phyloP scores from a whole-genome alignment of 306 rosid genomes.

The Prunus fruticosa region DNA sequence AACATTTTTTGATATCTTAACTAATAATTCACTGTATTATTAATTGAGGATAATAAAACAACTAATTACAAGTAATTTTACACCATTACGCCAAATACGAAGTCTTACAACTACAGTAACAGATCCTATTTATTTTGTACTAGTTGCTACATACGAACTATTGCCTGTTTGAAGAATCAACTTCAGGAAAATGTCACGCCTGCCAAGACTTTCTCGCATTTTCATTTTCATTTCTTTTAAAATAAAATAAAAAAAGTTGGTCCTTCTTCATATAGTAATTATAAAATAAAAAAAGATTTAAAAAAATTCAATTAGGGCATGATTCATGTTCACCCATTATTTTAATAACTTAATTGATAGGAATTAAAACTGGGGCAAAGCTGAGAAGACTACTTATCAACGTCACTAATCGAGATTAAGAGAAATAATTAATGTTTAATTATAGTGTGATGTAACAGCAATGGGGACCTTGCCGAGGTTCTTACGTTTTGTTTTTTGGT shows the following conservation, averaged over 20 bases:
- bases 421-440: neutral
- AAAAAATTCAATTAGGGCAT: neutral
- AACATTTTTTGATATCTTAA: too few relatives aligned
- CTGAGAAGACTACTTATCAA: neutral
- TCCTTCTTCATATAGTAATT: neutral
- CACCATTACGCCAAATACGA: too few relatives aligned
- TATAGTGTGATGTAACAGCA: constrained; percentile 17
- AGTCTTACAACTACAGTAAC: neutral
- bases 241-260: neutral
- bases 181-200: neutral
- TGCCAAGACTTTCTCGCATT: neutral
- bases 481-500: neutral
- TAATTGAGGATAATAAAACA: accelerated
- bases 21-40: too few relatives aligned
- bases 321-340: neutral
- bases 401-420: constrained; percentile 7
- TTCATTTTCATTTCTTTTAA: neutral
- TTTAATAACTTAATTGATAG: neutral
- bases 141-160: neutral
- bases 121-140: neutral
- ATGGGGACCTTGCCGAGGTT: neutral
- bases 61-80: too few relatives aligned
- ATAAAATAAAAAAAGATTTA: neutral
- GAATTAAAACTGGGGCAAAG: neutral
- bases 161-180: neutral